These are phyloP conservation scores for Draba incana DNA, from an alignment of 345 rosid species.

Conservation along the genomic window DNA sequence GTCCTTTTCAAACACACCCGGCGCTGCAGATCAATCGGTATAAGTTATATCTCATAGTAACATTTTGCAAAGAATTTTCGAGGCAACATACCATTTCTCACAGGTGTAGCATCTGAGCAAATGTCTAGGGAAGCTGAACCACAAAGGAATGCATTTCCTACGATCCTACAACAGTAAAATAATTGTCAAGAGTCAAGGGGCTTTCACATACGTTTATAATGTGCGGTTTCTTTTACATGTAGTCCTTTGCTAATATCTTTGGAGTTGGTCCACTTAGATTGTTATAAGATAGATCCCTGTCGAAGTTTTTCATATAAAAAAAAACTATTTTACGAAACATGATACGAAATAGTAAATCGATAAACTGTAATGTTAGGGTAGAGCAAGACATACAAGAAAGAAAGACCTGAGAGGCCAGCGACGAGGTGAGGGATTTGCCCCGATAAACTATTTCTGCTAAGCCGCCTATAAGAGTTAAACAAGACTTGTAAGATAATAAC, in stretches of 20 bases:
- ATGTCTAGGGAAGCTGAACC: constrained; percentile 51
- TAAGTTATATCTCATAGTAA: constrained; percentile 13
- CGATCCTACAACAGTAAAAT: constrained; percentile 45
- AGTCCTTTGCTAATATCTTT: constrained; percentile 77
- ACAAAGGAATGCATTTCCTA: constrained; percentile 83
- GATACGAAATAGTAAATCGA: not conserved
- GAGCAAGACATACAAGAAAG: constrained; percentile 69
- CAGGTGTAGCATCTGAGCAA: constrained; percentile 59
- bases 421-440: constrained; percentile 75
- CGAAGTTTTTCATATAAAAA: not conserved
- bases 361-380: constrained; percentile 3
- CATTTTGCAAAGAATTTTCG: not conserved
- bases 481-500: constrained; percentile 21
- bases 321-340: not conserved
- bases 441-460: constrained; percentile 70
- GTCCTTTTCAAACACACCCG: constrained; percentile 46
- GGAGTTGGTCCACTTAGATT: constrained; percentile 95
- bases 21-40: constrained; percentile 44
- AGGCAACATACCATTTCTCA: constrained; percentile 56
- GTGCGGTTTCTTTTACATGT: constrained; percentile 53
- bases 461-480: constrained; percentile 63
- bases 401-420: constrained; percentile 86
- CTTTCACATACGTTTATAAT: constrained; percentile 9
- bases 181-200: constrained; percentile 1
- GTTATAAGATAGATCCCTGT: constrained; percentile 89